Percentiles rank a stretch among this genome's conserved stretches.
Evolutionary conservation across 768 basidiomycete genomes (phyloP).

Genomic region (Tricholoma saponaceum): DNA sequence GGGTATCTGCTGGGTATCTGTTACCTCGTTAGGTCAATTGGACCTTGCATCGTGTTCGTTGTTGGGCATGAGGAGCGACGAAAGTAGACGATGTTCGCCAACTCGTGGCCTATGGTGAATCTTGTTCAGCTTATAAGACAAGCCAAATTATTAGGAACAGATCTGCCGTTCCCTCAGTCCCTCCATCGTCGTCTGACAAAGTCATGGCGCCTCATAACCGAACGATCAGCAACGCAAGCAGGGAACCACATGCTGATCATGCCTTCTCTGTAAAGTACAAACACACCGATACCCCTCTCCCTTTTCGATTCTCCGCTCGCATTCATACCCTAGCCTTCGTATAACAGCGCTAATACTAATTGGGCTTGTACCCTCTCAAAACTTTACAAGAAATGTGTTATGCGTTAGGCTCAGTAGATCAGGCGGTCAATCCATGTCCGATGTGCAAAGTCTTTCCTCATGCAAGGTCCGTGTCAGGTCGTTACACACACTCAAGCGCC

Average conservation of each 20-base stretch:
- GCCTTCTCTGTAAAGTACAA: conserved; percentile 23
- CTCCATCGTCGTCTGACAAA: conserved; percentile 12
- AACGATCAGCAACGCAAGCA: conserved; percentile 26
- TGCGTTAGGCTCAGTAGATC: conserved; percentile 63
- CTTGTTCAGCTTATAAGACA: conserved; percentile 14
- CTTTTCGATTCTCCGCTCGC: conserved; percentile 1
- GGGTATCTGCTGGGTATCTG: neutral
- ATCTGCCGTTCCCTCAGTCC: neutral
- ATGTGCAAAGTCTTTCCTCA: conserved; percentile 84
- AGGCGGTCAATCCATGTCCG: conserved; percentile 64
- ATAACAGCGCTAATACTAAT: conserved; percentile 6
- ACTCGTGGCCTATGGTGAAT: conserved; percentile 13
- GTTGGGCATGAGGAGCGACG: conserved; percentile 21
- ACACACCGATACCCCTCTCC: conserved; percentile 35
- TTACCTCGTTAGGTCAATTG: conserved; percentile 19
- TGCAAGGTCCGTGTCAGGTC: conserved; percentile 42
- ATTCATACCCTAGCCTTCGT: conserved; percentile 2
- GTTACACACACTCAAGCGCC: conserved; percentile 6
- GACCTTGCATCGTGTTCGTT: conserved; percentile 21
- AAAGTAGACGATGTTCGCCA: conserved; percentile 15
- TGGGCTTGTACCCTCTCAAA: conserved; percentile 18
- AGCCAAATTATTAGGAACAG: neutral
- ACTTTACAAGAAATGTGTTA: conserved; percentile 58
- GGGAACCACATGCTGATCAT: conserved; percentile 31
- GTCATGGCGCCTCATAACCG: conserved; percentile 22